Conservation (phyloP, 495 filamentous ascomycete species). For the Elasticomyces elasticus region DNA sequence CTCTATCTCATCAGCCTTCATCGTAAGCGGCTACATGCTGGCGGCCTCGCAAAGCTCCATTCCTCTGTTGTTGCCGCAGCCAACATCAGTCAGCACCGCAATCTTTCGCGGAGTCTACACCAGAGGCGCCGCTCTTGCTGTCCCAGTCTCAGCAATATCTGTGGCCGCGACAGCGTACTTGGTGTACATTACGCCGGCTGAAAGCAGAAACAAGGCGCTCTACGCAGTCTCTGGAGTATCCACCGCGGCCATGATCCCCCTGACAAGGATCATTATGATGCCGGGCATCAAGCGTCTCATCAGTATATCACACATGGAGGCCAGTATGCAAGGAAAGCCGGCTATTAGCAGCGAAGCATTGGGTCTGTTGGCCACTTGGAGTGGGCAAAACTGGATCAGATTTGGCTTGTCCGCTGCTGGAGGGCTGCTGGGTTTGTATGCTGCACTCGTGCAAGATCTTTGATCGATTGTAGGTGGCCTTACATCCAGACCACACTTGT, state of each 20-base stretch:
- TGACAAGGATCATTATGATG: slow-evolving; percentile 6
- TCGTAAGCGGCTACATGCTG: slow-evolving; percentile 4
- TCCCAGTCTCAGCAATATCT: not conserved
- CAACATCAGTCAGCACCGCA: not conserved
- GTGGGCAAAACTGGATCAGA: slow-evolving; percentile 2
- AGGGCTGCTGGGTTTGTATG: not conserved
- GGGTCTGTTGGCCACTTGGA: not conserved
- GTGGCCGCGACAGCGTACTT: not conserved
- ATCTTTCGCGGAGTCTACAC: not conserved
- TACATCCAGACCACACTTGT: too few species aligned
- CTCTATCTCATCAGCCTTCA: slow-evolving; percentile 2
- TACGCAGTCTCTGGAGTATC: not conserved
- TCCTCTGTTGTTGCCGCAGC: not conserved
- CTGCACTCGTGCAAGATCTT: not conserved
- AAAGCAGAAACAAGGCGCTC: not conserved
- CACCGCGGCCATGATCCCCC: not conserved
- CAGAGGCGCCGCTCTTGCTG: slow-evolving; percentile 1
- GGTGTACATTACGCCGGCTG: not conserved
- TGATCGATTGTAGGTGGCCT: too few species aligned
- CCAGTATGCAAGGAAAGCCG: not conserved
- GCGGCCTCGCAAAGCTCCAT: slow-evolving; percentile 1
- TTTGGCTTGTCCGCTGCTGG: not conserved
- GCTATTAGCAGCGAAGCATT: not conserved
- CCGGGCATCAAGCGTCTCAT: slow-evolving; percentile 1
- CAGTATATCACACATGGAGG: not conserved